Base-by-base conservation (phyloP, 2,329 filamentous ascomycete species). In the Pestalotiopsis sp. region DNA sequence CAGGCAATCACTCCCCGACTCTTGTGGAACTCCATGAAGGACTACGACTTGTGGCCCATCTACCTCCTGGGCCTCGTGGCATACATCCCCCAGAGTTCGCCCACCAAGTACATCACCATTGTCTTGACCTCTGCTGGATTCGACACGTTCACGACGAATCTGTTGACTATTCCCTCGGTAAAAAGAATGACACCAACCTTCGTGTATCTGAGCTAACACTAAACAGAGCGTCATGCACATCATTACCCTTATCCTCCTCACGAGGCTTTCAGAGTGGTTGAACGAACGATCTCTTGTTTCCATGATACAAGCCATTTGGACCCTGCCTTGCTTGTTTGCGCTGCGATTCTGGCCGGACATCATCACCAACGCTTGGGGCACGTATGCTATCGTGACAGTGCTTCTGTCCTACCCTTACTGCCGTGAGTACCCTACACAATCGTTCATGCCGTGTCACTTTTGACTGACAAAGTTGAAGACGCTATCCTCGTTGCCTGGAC, bases 401-500 rank as follows among this genome's bases (percentile, higher is more conserved):
- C 74, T 89, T 0, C 76, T 87, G 1, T 84, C 84, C 0, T 87
- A 88, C 68, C 87, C 87, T 0, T 89, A 89, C 73, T 85, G 81
- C 70, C 84, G 79, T 81, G 68, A 58, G 64, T 58, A 3, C 4
- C 12, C 3, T 14, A 14, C 9, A 20, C 5, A 14, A 23, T n/a
- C n/a, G 2, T 14, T 2, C 3, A 25, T 41, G n/a, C 17, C 23
- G 11, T 14, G 5, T 5, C 20, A 39, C 1, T 11, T 3, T 13
- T 49, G 20, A 52, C 27, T 64, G 6, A 25, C 36, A 6, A 14
- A 0, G 1, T 7, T 17, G 17, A 68, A 75, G 85, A 91, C 73
- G 87, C 89, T 0, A 86, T 91, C 38, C 78, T 89, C 2, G 88
- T 90, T 0, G 88, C 85, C 0, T 87, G 87, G 82, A 86, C 83